Base-by-base conservation (phyloP, 495 filamentous ascomycete species). In the Lasiosphaeria hispida region DNA sequence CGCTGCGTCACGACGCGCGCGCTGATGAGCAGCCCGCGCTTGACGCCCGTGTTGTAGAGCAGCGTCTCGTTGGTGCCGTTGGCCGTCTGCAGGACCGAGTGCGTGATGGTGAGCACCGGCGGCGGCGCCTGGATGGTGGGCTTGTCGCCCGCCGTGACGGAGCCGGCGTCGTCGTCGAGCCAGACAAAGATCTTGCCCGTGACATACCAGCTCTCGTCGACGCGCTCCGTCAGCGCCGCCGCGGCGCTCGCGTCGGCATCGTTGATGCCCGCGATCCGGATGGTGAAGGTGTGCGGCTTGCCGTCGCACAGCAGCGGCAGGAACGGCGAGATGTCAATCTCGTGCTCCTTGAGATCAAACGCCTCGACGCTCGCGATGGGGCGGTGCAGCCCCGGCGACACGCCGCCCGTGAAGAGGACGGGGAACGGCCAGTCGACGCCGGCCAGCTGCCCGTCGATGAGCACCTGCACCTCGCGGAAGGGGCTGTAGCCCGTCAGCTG, bases 341-440 rank as follows among this genome's bases (percentile, higher is more conserved):
- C 88, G 55, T 90, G 85, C 53, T 91, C 85, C 8, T 85, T 80
- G 10, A 96, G 75, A 65, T 96, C 91, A 67, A 91, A 96, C 1
- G 90, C 83, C 52, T 93, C 87, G 45, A 92, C 89, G 1, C 91
- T 90, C 10, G 90, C 90, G 59, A 96, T 86, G 1, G 92, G 92
- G 0, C 89, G 77, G 86, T 92, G 95, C 34, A 95, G 80, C 0
- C 84, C 85, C 1, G 92, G 92, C 1, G 85, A 86, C 1, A 96
- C 83, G 3, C 92, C 92, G 5, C 92, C 91, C 5, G 91, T 95
- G 61, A 96, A 96, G 37, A 96, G 90, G 33, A 92, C 77, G 0
- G 90, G 88, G 57, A 93, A 94, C 4, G 92, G 91, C 89, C 88
- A 95, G 7, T 83, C 79, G 4, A 94, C 88, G 0, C 91, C 91